phyloP scores from a whole-genome alignment of 495 filamentous ascomycete genomes.

The Podospora sp. region DNA sequence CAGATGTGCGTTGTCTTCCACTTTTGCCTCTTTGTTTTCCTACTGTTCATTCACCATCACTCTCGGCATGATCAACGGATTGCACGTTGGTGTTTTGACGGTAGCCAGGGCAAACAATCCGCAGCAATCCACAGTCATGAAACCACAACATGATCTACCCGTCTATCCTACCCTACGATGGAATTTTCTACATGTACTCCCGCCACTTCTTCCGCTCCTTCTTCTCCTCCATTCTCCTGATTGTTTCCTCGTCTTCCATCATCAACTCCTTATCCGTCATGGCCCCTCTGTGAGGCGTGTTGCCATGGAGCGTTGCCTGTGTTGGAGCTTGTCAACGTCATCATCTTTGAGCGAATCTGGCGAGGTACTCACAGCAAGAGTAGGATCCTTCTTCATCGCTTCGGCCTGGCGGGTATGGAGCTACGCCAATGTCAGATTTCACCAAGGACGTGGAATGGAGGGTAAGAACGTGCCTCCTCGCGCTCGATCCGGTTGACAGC shows the following conservation, averaged over 20 bases:
- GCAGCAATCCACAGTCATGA: no score
- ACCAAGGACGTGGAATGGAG: background rate
- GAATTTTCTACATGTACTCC: background rate
- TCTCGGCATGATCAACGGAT: no score
- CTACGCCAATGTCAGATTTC: slow-evolving; percentile 5
- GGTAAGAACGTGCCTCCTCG: slow-evolving; percentile 15
- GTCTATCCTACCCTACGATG: no score
- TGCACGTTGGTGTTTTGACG: no score
- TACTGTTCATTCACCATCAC: no score
- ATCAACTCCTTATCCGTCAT: slow-evolving; percentile 33
- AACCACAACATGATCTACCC: no score
- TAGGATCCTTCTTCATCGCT: slow-evolving; percentile 31
- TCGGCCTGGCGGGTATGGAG: slow-evolving; percentile 16
- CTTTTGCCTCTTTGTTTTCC: no score
- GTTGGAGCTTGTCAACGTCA: background rate
- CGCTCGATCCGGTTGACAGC: slow-evolving; percentile 22
- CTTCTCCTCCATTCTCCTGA: slow-evolving; percentile 26
- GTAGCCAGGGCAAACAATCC: no score
- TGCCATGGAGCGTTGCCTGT: slow-evolving; percentile 29
- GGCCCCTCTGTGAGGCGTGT: slow-evolving; percentile 30
- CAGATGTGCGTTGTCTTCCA: no score
- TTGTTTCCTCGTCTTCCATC: slow-evolving; percentile 28
- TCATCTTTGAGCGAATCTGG: background rate
- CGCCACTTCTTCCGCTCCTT: slow-evolving; percentile 17
- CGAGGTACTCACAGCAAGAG: slow-evolving; percentile 23